These are phyloP conservation scores for Corymbia calophylla DNA, from an alignment of 441 rosid species.

Conservation along the genomic window DNA sequence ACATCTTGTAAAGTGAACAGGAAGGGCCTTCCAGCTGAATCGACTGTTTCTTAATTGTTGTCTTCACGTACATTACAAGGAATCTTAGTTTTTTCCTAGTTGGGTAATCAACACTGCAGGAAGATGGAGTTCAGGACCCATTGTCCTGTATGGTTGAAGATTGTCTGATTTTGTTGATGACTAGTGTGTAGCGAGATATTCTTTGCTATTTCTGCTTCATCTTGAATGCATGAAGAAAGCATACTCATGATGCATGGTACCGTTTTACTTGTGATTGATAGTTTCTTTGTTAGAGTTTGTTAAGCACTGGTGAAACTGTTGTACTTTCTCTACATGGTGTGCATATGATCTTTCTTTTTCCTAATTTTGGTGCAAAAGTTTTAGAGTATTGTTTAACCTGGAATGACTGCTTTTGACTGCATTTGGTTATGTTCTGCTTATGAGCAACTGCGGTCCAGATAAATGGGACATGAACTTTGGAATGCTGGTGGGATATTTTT, in stretches of 20 bases:
- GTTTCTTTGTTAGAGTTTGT: neutral
- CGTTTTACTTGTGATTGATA: neutral
- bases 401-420: neutral
- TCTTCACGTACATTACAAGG: neutral
- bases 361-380: neutral
- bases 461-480: neutral
- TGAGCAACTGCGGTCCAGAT: neutral
- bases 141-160: neutral
- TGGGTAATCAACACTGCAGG: neutral
- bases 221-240: neutral
- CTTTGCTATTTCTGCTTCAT: neutral
- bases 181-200: neutral
- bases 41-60: neutral
- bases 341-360: neutral
- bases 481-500: neutral
- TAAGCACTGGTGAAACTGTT: neutral
- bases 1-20: neutral
- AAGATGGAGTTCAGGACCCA: neutral
- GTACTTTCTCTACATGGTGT: neutral
- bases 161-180: neutral
- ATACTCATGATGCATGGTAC: neutral
- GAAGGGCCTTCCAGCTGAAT: neutral
- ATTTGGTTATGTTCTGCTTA: neutral
- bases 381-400: neutral
- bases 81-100: neutral